Base-by-base conservation (phyloP, 2,329 filamentous ascomycete genomes). In the Ophiocordyceps polyrhachis-furcata region DNA sequence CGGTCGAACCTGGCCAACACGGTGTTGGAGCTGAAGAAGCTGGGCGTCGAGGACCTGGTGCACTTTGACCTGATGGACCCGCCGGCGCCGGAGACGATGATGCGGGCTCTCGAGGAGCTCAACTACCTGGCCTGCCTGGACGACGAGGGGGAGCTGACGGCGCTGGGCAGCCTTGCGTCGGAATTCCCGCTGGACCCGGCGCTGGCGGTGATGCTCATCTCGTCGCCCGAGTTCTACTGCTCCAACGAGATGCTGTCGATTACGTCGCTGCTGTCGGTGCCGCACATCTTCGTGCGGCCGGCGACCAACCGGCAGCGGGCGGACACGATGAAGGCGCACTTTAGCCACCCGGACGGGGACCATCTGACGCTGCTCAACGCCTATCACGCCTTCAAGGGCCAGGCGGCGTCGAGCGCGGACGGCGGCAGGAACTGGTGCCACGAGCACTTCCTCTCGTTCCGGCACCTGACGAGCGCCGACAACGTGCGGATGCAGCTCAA, bases 21-120 rank as follows among this genome's bases (percentile, higher is more conserved):
- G 0, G 91, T 98, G 1, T 68, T 98, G 41, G 91, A 98, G 62
- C 68, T 98, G 57, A 96, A 96, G 73, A 96, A 98, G 67, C 79
- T 98, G 37, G 91, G 91, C 41, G 79, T 98, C 25, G 79, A 93
- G 53, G 91, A 98, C 62, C 70, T 98, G 43, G 91, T 98, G 12
- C 91, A 98, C 64, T 98, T 98, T 58, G 93, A 98, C 59, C 73
- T 98, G 42, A 96, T 98, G 89, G 91, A 98, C 55, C 91, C 91
- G 21, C 91, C 91, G 0, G 89, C 93, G 1, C 93, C 91, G 0
- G 93, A 98, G 66, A 98, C 93, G 11, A 80, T 98, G 63, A 98
- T 98, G 89, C 79, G 93, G 52, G 91, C 91, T 3, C 69, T 98
- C 20, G 91, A 98, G 62, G 91, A 98, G 66, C 77, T 98, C 46